phyloP scores from a whole-genome alignment of 164 flowering plant species.

The Berberis thunbergii region DNA sequence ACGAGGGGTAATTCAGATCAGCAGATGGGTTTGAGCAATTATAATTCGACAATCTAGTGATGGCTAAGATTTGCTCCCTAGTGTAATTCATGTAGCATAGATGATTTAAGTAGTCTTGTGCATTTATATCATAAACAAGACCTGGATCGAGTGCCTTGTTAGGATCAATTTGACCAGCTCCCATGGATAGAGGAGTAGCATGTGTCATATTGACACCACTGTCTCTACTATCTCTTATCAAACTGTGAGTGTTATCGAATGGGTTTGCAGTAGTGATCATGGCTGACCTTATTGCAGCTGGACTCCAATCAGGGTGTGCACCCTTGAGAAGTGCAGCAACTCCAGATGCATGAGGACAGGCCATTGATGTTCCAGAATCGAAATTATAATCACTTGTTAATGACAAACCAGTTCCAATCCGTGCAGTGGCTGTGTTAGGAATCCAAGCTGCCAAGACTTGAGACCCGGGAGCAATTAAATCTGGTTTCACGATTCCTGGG shows the following conservation, averaged over 20 bases:
- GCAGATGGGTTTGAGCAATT: neutral
- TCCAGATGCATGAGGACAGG: constrained; percentile 1
- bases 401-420: neutral
- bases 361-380: neutral
- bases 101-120: neutral
- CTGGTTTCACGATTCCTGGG: neutral
- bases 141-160: constrained; percentile 2
- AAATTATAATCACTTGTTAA: neutral
- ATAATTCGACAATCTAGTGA: neutral
- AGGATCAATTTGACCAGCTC: neutral
- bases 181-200: neutral
- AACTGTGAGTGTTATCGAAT: neutral
- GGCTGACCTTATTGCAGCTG: neutral
- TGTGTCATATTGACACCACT: neutral
- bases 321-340: constrained; percentile 1
- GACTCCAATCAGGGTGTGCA: constrained; percentile 1
- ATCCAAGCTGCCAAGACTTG: constrained; percentile 1
- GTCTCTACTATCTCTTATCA: neutral
- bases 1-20: neutral
- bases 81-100: neutral
- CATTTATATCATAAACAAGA: neutral
- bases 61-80: neutral
- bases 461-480: neutral
- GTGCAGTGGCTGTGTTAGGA: neutral
- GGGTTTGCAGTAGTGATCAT: neutral